phyloP scores from a whole-genome alignment of 2,329 filamentous ascomycete species.

The Verticillium nubilum region DNA sequence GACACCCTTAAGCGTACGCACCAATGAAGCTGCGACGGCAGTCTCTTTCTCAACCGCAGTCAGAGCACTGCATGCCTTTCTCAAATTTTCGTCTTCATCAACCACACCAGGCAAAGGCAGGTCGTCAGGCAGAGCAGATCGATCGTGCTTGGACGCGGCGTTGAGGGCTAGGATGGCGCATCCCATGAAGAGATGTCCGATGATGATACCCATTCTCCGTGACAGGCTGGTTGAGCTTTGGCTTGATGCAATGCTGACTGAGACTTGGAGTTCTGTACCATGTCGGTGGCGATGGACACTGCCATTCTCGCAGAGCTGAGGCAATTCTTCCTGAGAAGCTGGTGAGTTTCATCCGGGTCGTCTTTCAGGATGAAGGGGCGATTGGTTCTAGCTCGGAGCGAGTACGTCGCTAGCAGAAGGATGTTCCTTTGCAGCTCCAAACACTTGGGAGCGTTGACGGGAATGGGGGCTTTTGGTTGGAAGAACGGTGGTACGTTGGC shows the following conservation, averaged over 20 bases:
- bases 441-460: conserved; percentile 7
- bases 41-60: conserved; percentile 13
- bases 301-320: conserved; percentile 17
- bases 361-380: conserved; percentile 19
- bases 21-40: conserved; percentile 13
- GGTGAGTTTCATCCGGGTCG: conserved; percentile 1
- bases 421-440: conserved; percentile 15
- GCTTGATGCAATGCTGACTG: not conserved
- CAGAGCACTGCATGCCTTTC: conserved; percentile 13
- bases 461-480: conserved; percentile 7
- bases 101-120: not conserved
- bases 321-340: conserved; percentile 13
- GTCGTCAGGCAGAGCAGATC: not conserved
- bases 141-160: conserved; percentile 4
- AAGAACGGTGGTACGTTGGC: conserved; percentile 14
- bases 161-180: conserved; percentile 16
- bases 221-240: not conserved
- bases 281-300: conserved; percentile 11
- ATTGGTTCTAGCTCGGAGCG: conserved; percentile 18
- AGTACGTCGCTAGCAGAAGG: conserved; percentile 15
- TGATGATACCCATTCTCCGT: conserved; percentile 14
- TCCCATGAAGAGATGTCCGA: conserved; percentile 16
- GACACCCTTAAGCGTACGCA: conserved; percentile 12
- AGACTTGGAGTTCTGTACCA: conserved; percentile 10
- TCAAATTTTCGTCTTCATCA: conserved; percentile 8